These are phyloP conservation scores for Russula olivacea DNA, from an alignment of 768 basidiomycete species.

Conservation along the genomic window DNA sequence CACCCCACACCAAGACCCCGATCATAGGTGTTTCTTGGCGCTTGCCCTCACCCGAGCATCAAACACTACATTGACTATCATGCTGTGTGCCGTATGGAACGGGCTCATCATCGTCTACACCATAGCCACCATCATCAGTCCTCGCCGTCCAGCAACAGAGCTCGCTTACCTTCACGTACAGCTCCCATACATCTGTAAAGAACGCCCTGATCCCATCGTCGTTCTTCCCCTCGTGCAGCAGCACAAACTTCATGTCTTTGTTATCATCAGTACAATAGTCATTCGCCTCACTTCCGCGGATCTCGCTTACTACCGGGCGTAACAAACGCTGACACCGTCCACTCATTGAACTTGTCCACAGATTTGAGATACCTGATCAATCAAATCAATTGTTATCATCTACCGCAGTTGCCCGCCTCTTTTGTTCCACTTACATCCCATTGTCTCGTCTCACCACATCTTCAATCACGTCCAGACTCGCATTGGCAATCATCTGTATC, in stretches of 20 bases:
- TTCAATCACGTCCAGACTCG: constrained; percentile 90
- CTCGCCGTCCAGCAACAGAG: background rate
- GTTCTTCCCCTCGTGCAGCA: constrained; percentile 93
- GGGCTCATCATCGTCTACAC: constrained; percentile 82
- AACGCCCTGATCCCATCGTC: constrained; percentile 94
- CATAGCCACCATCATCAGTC: constrained; percentile 3
- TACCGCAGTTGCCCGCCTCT: background rate
- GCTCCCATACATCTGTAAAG: constrained; percentile 94
- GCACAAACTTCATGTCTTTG: constrained; percentile 88
- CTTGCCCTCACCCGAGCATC: constrained; percentile 78
- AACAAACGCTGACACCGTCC: constrained; percentile 95
- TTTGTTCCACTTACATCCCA: constrained; percentile 54
- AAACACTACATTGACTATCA: constrained; percentile 75
- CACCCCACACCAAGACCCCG: background rate
- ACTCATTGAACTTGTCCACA: constrained; percentile 97
- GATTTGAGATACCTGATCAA: constrained; percentile 83
- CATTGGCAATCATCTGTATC: constrained; percentile 98
- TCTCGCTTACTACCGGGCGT: constrained; percentile 81
- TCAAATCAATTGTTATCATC: constrained; percentile 10
- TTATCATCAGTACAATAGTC: constrained; percentile 17
- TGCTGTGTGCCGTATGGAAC: constrained; percentile 88
- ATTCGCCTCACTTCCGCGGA: background rate
- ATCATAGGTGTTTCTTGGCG: constrained; percentile 74
- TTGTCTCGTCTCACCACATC: constrained; percentile 83
- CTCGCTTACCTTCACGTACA: constrained; percentile 82